These are phyloP conservation scores for Pyricularia pennisetigena DNA, from an alignment of 2,329 filamentous ascomycete species.

Conservation along the genomic window DNA sequence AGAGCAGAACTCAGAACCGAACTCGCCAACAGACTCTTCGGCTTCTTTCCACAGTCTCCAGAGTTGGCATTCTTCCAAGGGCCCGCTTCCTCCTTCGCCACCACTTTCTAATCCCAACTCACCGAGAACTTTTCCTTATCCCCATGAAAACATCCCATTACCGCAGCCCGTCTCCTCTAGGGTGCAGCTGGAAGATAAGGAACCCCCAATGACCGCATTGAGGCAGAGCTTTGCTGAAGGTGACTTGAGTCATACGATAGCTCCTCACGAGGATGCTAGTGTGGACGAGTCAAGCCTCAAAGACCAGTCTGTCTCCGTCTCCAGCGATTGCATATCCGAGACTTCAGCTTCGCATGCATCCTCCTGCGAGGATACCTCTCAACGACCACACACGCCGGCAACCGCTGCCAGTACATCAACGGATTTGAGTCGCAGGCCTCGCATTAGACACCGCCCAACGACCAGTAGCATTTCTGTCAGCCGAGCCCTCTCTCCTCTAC, in stretches of 20 bases:
- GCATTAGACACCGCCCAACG: constrained; percentile 45
- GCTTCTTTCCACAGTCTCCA: constrained; percentile 46
- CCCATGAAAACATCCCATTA: constrained; percentile 28
- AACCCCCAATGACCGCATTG: neutral
- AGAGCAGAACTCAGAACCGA: constrained; percentile 12
- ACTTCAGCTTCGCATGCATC: neutral
- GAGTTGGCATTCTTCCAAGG: constrained; percentile 38
- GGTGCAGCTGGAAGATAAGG: neutral
- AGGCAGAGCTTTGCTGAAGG: neutral
- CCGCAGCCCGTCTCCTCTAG: constrained; percentile 8
- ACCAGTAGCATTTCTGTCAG: constrained; percentile 36
- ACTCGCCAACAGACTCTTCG: constrained; percentile 34
- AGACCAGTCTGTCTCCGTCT: neutral
- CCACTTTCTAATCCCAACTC: constrained; percentile 28
- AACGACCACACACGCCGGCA: constrained; percentile 8
- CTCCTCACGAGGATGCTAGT: neutral
- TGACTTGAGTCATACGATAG: neutral
- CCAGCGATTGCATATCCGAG: constrained; percentile 1
- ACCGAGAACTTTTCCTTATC: constrained; percentile 26
- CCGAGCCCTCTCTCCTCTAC: constrained; percentile 56
- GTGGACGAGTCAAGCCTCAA: neutral
- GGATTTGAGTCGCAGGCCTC: constrained; percentile 20
- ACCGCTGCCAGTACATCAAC: constrained; percentile 14
- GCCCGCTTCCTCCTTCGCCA: constrained; percentile 33
- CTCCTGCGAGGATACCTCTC: neutral